Base-by-base conservation (phyloP, 306 rosid genomes). In the Fragaria iinumae region DNA sequence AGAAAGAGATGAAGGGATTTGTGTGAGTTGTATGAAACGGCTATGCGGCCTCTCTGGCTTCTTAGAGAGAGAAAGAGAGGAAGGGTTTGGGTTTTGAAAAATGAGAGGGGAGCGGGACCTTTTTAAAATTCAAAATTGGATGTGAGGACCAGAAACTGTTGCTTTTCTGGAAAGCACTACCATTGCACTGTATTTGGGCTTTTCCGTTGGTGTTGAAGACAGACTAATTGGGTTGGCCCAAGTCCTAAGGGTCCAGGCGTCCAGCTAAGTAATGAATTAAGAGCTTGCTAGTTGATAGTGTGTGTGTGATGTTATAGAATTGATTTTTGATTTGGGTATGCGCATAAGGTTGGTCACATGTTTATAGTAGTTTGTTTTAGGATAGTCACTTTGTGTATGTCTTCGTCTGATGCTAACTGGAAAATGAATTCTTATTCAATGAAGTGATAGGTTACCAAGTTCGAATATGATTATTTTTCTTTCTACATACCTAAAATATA, bases 11-110 rank as follows among this genome's bases (percentile, higher is more conserved):
- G 32, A 56, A 3, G 63, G 2, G 63, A 21, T 59, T 25, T 59
- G 38, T 9, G 14, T 50, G 60, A 48, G 70, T 66, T 39, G 75
- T 27, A 20, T 53, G 14, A 41, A 41, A 27, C 53, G 53, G 49
- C 48, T 36, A 3, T 80, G 79, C 84, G 80, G 79, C 62, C 72
- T 45, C 69, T 80, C 77, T 83, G 39, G 8, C 45, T 23, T 4
- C 13, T 4, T 17, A 1, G 23, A 66, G 70, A 36, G 69, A 36
- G 69, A 63, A 2, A 63, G 44, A 32, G 43, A 13, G 20, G 36
- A 32, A 32, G 36, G 36, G 36, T 32, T 32, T 32, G 36, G 67
- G 39, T 11, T 25, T 62, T 14, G 45, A 36, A 14, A 64, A 32
- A 6, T 32, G 69, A 6, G 69, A 7, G n/a, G 43, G 70, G 70